Evolutionary conservation across 192 early-diverging fungal species (phyloP).

Genomic region (Backusella sp.): DNA sequence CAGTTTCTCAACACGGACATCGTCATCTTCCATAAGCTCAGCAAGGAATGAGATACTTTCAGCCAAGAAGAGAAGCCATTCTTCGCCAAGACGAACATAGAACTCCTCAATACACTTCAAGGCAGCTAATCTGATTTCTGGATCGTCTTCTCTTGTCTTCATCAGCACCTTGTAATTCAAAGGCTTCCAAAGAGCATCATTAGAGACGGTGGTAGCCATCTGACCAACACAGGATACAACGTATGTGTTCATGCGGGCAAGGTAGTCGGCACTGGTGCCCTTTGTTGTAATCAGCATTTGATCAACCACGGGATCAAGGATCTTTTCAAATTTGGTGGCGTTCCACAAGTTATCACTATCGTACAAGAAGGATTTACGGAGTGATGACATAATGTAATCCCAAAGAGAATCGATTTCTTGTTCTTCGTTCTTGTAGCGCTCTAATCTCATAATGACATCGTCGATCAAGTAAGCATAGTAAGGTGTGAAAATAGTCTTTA

Average conservation of each 20-base stretch:
- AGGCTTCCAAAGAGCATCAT: conserved; percentile 85
- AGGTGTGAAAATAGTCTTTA: conserved; percentile 72
- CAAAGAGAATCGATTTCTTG: conserved; percentile 62
- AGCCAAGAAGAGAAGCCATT: conserved; percentile 86
- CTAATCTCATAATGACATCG: conserved; percentile 55
- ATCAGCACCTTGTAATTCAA: conserved; percentile 82
- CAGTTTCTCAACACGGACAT: conserved; percentile 76
- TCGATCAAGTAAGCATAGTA: conserved; percentile 80
- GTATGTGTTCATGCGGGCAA: conserved; percentile 53
- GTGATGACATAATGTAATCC: conserved; percentile 66
- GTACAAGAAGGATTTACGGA: conserved; percentile 65
- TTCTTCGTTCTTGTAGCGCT: conserved; percentile 42
- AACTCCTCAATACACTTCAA: conserved; percentile 74
- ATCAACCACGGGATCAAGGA: conserved; percentile 67
- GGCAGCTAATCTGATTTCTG: conserved; percentile 69
- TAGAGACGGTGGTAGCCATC: conserved; percentile 72
- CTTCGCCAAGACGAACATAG: conserved; percentile 89
- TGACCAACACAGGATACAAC: conserved; percentile 80
- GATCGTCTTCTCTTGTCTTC: conserved; percentile 71
- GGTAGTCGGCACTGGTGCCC: conserved; percentile 39
- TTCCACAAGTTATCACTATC: conserved; percentile 71
- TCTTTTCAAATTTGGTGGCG: conserved; percentile 73
- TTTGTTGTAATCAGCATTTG: conserved; percentile 67
- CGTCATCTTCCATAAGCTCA: conserved; percentile 94
- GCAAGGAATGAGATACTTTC: conserved; percentile 94